Evolutionary conservation across 148 eudicot species (phyloP), one percentile per base, ranked within the genome.

Genomic region (Linanthus parryae): DNA sequence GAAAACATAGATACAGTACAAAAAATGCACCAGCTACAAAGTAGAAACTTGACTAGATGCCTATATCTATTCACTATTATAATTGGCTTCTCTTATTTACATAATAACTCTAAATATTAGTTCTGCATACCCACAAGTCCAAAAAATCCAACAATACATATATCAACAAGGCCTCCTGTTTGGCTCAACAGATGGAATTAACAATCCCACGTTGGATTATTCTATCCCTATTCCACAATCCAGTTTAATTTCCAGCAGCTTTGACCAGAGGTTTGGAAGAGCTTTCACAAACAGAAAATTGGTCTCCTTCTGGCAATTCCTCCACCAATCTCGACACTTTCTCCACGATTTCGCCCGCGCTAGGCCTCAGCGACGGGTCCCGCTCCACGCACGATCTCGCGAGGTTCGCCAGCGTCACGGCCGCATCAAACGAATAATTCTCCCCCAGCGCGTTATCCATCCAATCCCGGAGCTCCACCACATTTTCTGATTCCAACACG

Each of bases 371-470:
- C 14, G 40, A 28, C 0, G 86, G 79, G n/a, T 83, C 84, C 16
- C 73, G 77, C 14, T 85, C 92, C 12, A 76, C 67, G 43, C 97
- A 91, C 6, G 77, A 66, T 46, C 84, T 75, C 0, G 94, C 97
- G 0, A 91, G 73, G 24, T 77, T 83, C 0, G 86, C 89, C 62
- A 91, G 26, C 3, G 44, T 61, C 8, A 86, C 44, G 7, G 89
- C 95, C 3, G 49, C 76, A 51, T 85, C 89, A 35, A 83, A 74
- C 7, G 84, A 62, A 27, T 81, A 86, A 31, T 61, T 73, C 44
- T 86, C 97, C 2, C 95, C 94, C 49, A 91, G 22, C n/a, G 67
- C 78, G 9, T 44, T 54, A 41, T 86, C 97, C 54, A 91, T 74
- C 97, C 92, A 91, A 13, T 37, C 72, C 73, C 81, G 68, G 41